Evolutionary conservation across 352 stramenopile genomes (phyloP), one percentile per base, ranked within the genome.

Genomic region (Globisporangium heterothallicum): DNA sequence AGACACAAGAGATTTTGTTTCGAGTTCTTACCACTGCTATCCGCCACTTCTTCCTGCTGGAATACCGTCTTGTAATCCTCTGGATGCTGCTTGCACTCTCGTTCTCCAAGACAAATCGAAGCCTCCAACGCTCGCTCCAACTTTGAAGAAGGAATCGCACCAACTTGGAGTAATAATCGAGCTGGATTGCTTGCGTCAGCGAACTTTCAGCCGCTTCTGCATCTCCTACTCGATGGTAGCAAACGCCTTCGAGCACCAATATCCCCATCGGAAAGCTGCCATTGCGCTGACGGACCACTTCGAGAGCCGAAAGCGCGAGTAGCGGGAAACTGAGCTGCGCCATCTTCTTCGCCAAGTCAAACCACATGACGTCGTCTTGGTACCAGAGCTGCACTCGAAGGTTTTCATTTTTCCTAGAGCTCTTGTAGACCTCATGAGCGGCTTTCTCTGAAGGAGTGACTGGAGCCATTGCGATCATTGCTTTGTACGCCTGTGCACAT

Each of bases 321-420:
- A 74, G 48, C 5, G 80, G 75, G 6, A 70, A 66, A 46, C 86
- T 87, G 24, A 70, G 41, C 24, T 58, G 55, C 8, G 53, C 61
- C 45, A 88, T 59, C 30, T 66, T 68, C 22, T 53, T 68, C 2
- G 73, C 77, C 24, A 91, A 48, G 30, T 86, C 78, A 24, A 84
- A 63, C 80, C 80, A 91, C 3, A 75, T 75, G 16, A 53, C 50
- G 18, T 75, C 46, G 32, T 91, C 75, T 19, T 59, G 58, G 38
- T 72, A 75, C 77, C 80, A 91, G 26, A 75, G 45, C 34, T 86
- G 49, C 0, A 74, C 61, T 3, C 80, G 73, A 14, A 84, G 61
- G 36, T 56, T 73, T 54, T 86, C 73, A 43, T 74, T 86, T 41
- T 85, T 84, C n/a, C 74, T 60, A 0, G 80, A 88, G 24, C 70